A percentile compares a stretch with the other conserved stretches of the same genome.
These are phyloP conservation scores for Monascus purpureus DNA, from an alignment of 495 filamentous ascomycete species.

Conservation along the genomic window DNA sequence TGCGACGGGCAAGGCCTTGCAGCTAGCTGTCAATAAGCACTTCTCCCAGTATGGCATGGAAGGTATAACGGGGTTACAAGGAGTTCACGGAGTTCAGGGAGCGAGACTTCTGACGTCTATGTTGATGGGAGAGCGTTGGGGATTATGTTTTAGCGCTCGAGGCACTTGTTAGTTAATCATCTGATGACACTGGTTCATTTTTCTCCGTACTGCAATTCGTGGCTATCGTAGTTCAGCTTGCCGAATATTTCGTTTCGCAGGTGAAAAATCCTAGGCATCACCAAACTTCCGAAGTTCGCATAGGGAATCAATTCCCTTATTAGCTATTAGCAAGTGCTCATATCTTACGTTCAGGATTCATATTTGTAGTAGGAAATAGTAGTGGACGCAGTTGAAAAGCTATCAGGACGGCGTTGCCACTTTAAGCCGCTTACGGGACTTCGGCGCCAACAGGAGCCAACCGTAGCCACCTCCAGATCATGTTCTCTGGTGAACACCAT, in stretches of 20 bases:
- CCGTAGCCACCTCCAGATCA: no score
- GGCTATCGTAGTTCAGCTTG: no score
- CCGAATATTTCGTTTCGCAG: no score
- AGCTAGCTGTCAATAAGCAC: conserved; percentile 36
- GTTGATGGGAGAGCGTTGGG: conserved; percentile 22
- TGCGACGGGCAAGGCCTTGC: conserved; percentile 85
- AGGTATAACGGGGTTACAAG: conserved; percentile 17
- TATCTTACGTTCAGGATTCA: no score
- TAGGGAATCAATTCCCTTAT: no score
- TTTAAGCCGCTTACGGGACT: conserved; percentile 2
- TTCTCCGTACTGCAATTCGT: no score
- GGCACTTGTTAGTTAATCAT: no score
- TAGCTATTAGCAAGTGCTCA: no score
- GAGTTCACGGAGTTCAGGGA: conserved; percentile 30
- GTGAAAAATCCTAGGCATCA: no score
- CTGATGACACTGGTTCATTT: no score
- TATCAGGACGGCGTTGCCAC: conserved; percentile 13
- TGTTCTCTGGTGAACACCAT: no score
- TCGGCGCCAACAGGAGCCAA: background rate
- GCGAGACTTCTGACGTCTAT: conserved; percentile 22
- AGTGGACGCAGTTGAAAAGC: background rate
- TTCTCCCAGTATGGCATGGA: conserved; percentile 19
- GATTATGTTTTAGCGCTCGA: conserved; percentile 10
- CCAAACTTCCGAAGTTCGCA: no score
- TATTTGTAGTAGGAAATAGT: background rate